Conservation (phyloP, 169 alveolate genomes). For the Plasmodium vivax region DNA sequence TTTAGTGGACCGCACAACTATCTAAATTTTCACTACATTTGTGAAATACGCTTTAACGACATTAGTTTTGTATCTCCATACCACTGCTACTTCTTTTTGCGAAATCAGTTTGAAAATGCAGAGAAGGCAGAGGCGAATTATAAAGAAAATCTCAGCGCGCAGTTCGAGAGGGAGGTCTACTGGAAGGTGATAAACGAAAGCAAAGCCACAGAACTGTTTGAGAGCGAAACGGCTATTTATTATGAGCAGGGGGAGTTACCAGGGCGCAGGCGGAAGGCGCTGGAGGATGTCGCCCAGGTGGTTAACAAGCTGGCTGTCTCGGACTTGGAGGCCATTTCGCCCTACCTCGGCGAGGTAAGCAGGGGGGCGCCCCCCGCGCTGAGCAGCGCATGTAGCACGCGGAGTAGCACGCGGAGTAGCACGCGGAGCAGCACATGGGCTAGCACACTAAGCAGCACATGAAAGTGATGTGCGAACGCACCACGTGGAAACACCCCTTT, state of each 20-base stretch:
- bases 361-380: background rate
- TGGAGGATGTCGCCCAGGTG: slow-evolving; percentile 18
- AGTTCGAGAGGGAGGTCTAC: background rate
- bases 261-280: slow-evolving; percentile 3
- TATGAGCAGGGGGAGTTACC: slow-evolving; percentile 33
- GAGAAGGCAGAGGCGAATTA: slow-evolving; percentile 16
- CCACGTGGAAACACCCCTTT: background rate
- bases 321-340: slow-evolving; percentile 56
- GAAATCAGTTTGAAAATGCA: slow-evolving; percentile 42
- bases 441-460: background rate
- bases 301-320: slow-evolving; percentile 25
- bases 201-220: slow-evolving; percentile 42
- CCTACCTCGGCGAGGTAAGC: slow-evolving; percentile 55
- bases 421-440: background rate
- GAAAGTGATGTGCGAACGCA: background rate
- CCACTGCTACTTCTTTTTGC: slow-evolving; percentile 68
- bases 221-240: slow-evolving; percentile 25
- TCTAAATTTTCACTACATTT: slow-evolving; percentile 57
- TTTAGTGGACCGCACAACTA: slow-evolving; percentile 64
- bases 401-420: background rate
- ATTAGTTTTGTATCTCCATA: slow-evolving; percentile 66
- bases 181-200: slow-evolving; percentile 21
- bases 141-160: background rate
- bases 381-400: background rate
- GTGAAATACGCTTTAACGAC: slow-evolving; percentile 68